Evolutionary conservation across 163 green algal species (phyloP).

Genomic region (Volvox carteri): DNA sequence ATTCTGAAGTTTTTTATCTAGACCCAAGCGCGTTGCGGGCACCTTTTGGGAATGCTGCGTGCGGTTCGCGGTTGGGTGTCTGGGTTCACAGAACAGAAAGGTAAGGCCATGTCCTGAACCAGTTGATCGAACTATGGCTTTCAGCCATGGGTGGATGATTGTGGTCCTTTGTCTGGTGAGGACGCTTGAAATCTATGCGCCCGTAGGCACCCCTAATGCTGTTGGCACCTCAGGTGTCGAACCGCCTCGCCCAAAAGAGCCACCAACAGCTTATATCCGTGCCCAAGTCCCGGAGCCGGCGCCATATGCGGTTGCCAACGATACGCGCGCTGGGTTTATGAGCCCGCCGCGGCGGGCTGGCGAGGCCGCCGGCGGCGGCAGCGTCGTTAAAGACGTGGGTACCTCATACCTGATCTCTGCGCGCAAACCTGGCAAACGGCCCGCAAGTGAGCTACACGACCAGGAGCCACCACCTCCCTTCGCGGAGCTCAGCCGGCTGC

Average conservation of each 20-base stretch:
- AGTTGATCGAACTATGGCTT: neutral
- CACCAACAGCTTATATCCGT: neutral
- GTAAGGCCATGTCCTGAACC: neutral
- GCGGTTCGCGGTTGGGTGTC: conserved; percentile 31
- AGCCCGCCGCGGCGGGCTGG: neutral
- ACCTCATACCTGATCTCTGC: conserved; percentile 38
- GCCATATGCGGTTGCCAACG: neutral
- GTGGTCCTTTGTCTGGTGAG: neutral
- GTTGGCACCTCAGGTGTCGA: neutral
- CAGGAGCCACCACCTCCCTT: neutral
- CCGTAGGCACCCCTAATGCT: neutral
- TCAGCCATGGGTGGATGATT: too few relatives aligned
- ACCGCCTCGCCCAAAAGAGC: neutral
- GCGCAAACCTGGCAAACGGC: conserved; percentile 41
- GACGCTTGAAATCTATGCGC: neutral
- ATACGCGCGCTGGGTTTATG: neutral
- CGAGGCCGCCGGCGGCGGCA: neutral
- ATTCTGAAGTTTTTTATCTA: too few relatives aligned
- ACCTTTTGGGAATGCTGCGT: too few relatives aligned
- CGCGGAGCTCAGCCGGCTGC: neutral
- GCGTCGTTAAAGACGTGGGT: neutral
- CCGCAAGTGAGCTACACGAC: conserved; percentile 14
- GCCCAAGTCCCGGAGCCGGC: neutral
- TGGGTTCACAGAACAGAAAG: conserved; percentile 1
- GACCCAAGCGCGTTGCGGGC: too few relatives aligned